Evolutionary conservation across 2,329 filamentous ascomycete species (phyloP), one percentile per base, ranked within the genome.

Genomic region (Phialocephala subalpina): DNA sequence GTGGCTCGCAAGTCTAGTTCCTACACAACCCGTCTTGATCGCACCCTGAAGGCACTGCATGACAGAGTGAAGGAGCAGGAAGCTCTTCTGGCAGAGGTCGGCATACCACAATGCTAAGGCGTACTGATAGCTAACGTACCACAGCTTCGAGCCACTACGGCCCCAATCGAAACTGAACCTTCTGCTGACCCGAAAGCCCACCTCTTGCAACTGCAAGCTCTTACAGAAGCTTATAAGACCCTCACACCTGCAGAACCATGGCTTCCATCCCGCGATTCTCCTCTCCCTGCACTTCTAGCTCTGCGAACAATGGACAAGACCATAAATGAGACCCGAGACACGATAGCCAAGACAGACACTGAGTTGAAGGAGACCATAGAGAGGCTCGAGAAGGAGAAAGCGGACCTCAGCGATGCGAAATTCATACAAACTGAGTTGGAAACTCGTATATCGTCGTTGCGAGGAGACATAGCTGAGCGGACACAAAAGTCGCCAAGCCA

Each of bases 211-310:
- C 77, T 86, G 35, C 80, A 78, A 61, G 75, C 80, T 42, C 80
- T 94, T 74, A 89, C 87, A 72, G 80, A 82, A 58, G 91, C 91
- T 2, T 93, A 94, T 72, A 84, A 87, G 60, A 83, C 85, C 18
- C 80, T 93, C 56, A 84, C 87, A 14, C 80, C 85, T 52, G 82
- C 84, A 16, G 84, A 89, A 60, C 89, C 90, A 9, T 87, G 88
- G 71, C 80, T 95, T 25, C 92, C 92, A 2, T 82, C 84, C 27
- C 80, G 87, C 11, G 86, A 85, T 58, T 95, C 92, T 22, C 82
- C 90, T 6, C 78, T 96, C 7, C 91, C 92, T 3, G 87, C 89
- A 7, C 81, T 97, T 4, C 76, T 96, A 47, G 92, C 92, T 6
- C 79, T 93, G 62, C 88, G 90, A 60, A 88, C 86, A 72, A 89